Conservation (phyloP, 2,329 filamentous ascomycete genomes). For the Alternaria solani region DNA sequence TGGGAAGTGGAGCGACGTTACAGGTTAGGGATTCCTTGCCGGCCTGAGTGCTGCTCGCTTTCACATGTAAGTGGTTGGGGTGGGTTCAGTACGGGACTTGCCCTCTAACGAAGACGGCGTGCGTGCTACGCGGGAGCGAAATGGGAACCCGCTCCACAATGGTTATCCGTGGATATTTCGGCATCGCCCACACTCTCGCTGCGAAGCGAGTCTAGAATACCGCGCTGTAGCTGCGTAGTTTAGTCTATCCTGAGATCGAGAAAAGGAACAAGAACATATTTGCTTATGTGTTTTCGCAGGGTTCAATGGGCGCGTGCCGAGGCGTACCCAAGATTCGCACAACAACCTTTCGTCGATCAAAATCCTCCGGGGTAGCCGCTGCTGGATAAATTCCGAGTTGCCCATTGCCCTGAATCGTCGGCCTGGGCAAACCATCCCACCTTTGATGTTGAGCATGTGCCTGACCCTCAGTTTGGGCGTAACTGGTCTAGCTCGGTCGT, state of each 20-base stretch:
- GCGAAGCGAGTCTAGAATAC: neutral
- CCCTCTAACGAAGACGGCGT: neutral
- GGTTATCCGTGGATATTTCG: neutral
- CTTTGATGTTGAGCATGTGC: neutral
- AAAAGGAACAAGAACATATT: neutral
- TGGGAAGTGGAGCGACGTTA: constrained; percentile 10
- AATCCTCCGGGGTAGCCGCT: constrained; percentile 1
- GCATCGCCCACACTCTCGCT: neutral
- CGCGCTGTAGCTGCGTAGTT: neutral
- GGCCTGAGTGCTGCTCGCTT: neutral
- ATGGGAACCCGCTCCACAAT: constrained; percentile 10
- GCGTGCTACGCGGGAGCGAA: constrained; percentile 9
- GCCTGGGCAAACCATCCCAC: neutral
- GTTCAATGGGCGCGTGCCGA: neutral
- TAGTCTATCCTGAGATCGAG: neutral
- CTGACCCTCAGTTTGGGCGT: neutral
- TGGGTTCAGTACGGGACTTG: neutral
- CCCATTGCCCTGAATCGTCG: neutral
- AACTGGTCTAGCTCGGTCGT: neutral
- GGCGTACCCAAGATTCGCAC: neutral
- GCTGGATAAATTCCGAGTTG: constrained; percentile 1
- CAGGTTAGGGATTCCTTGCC: constrained; percentile 1
- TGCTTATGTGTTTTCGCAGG: neutral
- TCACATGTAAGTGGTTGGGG: constrained; percentile 1
- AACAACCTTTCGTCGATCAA: neutral